Evolutionary conservation across 2,329 filamentous ascomycete species (phyloP), one percentile per base, ranked within the genome.

Genomic region (Sphaerulina populicola): DNA sequence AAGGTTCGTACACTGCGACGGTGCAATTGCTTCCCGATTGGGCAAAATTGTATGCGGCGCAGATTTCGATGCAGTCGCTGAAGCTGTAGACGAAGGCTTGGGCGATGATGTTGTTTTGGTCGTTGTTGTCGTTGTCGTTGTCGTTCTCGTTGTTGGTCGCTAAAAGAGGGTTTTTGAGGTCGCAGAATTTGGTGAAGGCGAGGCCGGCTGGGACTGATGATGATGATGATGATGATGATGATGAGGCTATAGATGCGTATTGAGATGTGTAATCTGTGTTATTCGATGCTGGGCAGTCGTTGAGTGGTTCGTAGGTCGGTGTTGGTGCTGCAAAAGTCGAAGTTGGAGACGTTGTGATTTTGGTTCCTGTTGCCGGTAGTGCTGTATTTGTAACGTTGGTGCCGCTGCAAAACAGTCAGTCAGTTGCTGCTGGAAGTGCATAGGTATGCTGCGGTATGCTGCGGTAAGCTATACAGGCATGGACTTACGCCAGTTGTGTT

Each of bases 81-180:
- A 69, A 65, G 47, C 57, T 62, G 57, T 68, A 69, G 14, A 67
- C 66, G 54, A 62, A 69, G 6, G 63, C 65, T 48, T 62, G 54
- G 4, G 60, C 23, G 23, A 27, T 52, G 36, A 66, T 57, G 10
- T 51, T 57, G 10, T 51, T 55, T 18, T 54, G 49, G n/a, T 57
- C 46, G 18, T 18, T 3, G 18, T 18, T 18, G 18, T 18, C 4
- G 18, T 18, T 18, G 18, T 18, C 18, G 18, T 18, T 57, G 10
- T 18, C 18, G 18, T 51, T 55, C n/a, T 54, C 47, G n/a, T 57
- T 46, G 43, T 54, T 50, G 4, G 46, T 45, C 8, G 38, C 27
- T 6, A 57, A 47, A 7, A 67, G 53, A 4, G 66, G 66, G 21
- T 57, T 62, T 37, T 58, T 45, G 52, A 63, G 48, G 45, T 63